phyloP scores from a whole-genome alignment of 495 filamentous ascomycete species.

The Jackrogersella minutella region DNA sequence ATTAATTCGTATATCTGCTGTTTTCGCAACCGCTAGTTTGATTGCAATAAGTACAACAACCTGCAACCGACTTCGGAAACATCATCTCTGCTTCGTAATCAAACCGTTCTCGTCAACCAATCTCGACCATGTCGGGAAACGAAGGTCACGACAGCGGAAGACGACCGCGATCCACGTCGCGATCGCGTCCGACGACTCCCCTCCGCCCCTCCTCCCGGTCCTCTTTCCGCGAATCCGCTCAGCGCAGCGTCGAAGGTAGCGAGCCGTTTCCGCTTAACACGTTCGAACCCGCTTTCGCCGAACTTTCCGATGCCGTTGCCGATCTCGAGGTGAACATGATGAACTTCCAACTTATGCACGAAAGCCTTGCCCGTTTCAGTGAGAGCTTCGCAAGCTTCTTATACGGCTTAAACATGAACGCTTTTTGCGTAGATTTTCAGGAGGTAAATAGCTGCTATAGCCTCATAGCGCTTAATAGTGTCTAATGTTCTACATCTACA shows the following conservation, averaged over 20 bases:
- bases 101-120: background rate
- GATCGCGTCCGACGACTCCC: slow-evolving; percentile 89
- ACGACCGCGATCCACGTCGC: slow-evolving; percentile 58
- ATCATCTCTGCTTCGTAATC: background rate
- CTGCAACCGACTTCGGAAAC: background rate
- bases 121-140: slow-evolving; percentile 36
- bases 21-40: background rate
- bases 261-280: slow-evolving; percentile 78
- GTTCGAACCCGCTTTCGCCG: slow-evolving; percentile 88
- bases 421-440: slow-evolving; percentile 97
- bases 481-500: slow-evolving; percentile 26
- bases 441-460: slow-evolving; percentile 65
- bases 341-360: slow-evolving; percentile 96
- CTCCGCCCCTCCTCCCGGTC: slow-evolving; percentile 90
- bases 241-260: slow-evolving; percentile 62
- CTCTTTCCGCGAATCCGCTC: slow-evolving; percentile 75
- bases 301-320: slow-evolving; percentile 91
- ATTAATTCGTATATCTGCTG: slow-evolving; percentile 2
- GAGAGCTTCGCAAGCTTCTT: slow-evolving; percentile 96
- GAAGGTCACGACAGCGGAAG: slow-evolving; percentile 43
- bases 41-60: background rate
- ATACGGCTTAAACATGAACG: slow-evolving; percentile 98
- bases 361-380: slow-evolving; percentile 90
- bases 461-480: background rate
- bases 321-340: slow-evolving; percentile 97